A percentile compares a stretch with the other conserved stretches of the same genome.
Conservation (phyloP, 441 rosid species). For the Lepidium campestre region DNA sequence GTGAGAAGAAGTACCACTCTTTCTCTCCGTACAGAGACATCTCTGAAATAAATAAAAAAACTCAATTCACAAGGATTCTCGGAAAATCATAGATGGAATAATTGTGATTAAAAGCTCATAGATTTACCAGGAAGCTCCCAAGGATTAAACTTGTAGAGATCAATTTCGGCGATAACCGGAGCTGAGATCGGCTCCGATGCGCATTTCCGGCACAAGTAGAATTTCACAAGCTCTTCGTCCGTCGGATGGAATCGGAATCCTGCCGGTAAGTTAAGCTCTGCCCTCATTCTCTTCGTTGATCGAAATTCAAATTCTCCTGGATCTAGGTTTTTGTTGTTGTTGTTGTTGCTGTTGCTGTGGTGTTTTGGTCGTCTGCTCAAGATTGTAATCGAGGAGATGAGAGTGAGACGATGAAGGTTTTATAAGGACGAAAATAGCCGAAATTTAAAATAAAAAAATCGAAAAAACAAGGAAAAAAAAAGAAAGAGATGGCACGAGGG, state of each 20-base stretch:
- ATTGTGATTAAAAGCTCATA: neutral
- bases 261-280: slow-evolving; percentile 55
- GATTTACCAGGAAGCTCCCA: slow-evolving; percentile 92
- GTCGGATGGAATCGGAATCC: slow-evolving; percentile 97
- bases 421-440: slow-evolving; percentile 36
- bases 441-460: neutral
- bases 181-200: slow-evolving; percentile 50
- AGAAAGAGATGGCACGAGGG: slow-evolving; percentile 20
- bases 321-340: neutral
- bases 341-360: too few species aligned
- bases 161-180: slow-evolving; percentile 83
- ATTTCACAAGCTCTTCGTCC: slow-evolving; percentile 85
- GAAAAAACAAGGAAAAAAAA: neutral
- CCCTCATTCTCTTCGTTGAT: slow-evolving; percentile 34
- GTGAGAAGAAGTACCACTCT: slow-evolving; percentile 95
- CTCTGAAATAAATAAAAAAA: slow-evolving; percentile 30
- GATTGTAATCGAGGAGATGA: slow-evolving; percentile 21
- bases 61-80: slow-evolving; percentile 6
- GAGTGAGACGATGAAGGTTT: slow-evolving; percentile 15
- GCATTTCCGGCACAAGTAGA: slow-evolving; percentile 71
- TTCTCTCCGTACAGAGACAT: slow-evolving; percentile 82
- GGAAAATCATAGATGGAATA: neutral
- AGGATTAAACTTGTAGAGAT: slow-evolving; percentile 87
- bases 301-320: neutral
- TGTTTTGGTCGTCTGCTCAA: neutral